Evolutionary conservation across 2,329 filamentous ascomycete genomes (phyloP).

Genomic region (Diaporthe caulivora): DNA sequence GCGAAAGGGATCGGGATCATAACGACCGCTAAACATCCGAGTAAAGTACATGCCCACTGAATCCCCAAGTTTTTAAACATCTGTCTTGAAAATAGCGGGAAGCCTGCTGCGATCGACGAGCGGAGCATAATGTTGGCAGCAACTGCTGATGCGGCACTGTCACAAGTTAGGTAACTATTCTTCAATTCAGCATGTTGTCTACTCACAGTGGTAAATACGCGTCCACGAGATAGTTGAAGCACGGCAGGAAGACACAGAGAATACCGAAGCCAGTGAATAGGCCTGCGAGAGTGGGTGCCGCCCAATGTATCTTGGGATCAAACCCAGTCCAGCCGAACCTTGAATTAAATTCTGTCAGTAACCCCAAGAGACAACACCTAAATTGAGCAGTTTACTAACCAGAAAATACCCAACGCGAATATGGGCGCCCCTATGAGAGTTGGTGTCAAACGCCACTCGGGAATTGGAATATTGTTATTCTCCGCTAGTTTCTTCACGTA

Average conservation of each 20-base stretch:
- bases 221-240: conserved; percentile 51
- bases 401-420: conserved; percentile 52
- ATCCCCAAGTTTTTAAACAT: conserved; percentile 53
- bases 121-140: conserved; percentile 54
- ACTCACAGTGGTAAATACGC: conserved; percentile 54
- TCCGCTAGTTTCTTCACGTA: conserved; percentile 44
- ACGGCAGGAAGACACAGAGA: conserved; percentile 44
- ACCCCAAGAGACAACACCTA: neutral
- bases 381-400: conserved; percentile 38
- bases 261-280: conserved; percentile 43
- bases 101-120: conserved; percentile 50
- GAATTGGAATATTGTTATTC: conserved; percentile 40
- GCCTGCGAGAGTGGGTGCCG: conserved; percentile 41
- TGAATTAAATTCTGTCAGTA: neutral
- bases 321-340: conserved; percentile 43
- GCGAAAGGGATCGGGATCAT: conserved; percentile 54
- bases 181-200: neutral
- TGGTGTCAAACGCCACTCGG: conserved; percentile 43
- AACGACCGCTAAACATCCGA: conserved; percentile 51
- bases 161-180: neutral
- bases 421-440: conserved; percentile 44
- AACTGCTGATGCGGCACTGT: conserved; percentile 52
- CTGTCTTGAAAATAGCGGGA: conserved; percentile 52
- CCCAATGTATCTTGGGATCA: conserved; percentile 41
- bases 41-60: conserved; percentile 53